Evolutionary conservation across 1,284 basidiomycete genomes (phyloP), one percentile per base, ranked within the genome.

Genomic region (Ustilago vetiveriae): DNA sequence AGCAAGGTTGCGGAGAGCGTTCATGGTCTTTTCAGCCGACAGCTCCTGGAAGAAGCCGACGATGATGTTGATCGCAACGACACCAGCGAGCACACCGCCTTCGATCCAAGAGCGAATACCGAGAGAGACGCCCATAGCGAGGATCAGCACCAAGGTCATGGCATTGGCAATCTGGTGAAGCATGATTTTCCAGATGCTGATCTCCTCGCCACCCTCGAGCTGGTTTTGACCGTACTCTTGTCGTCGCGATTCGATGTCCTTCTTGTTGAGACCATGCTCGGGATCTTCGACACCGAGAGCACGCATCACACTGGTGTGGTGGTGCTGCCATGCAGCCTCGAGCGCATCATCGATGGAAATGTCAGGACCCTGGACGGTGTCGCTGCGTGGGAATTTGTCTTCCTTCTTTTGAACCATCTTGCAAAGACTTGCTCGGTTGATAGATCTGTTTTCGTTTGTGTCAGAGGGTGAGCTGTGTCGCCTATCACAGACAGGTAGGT

Each of bases 41-140:
- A 86, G 86, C 75, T 88, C 87, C 69, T 87, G 86, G 58, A 86
- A 83, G 68, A 85, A 86, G 10, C 86, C 86, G 44, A 86, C 85
- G 30, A 73, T 49, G 35, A 82, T 72, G 65, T 83, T 83, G 57
- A 88, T 82, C 30, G 85, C 79, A 30, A 89, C 87, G 29, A 90
- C 85, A 16, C 86, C 87, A 13, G 86, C 86, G 56, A 89, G 87
- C 33, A 89, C 88, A 45, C 86, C 88, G 21, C 87, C 88, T 72
- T 87, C 87, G 59, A 89, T 86, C 83, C 86, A 90, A 53, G 87
- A 87, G 44, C 62, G 32, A 42, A 82, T 80, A 11, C 78, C 88
- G 56, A 89, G 87, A 5, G 87, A 88, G n/a, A 89, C 84, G 8
- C 86, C 86, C 83, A 89, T 85, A 26, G 88, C 88, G 30, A 85